Base-by-base conservation (phyloP, 352 stramenopile genomes). In the Phytophthora fragariae region DNA sequence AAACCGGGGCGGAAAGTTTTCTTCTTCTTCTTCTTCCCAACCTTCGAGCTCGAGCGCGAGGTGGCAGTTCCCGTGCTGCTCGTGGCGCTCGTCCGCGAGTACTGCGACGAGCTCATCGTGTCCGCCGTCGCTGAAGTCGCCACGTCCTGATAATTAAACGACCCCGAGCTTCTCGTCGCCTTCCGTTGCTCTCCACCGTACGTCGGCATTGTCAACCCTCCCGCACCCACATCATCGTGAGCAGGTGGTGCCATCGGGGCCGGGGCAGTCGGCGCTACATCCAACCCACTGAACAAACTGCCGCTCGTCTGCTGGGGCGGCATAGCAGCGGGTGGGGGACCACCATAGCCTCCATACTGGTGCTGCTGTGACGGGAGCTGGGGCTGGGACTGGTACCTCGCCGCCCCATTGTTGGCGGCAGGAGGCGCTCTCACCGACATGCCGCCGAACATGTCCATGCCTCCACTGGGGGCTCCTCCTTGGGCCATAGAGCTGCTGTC, bases 1-100 rank as follows among this genome's bases (percentile, higher is more conserved):
- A 96, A 96, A 0, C 89, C 89, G 12, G 89, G 89, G 6, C 89
- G 89, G 56, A 96, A 96, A 12, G 81, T 90, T 74, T 94, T 94
- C 37, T 89, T 94, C 73, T 95, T 96, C 66, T 94, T 94, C 77
- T 92, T 92, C 41, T 92, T 91, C 15, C 44, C 67, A 19, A 75
- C 71, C 53, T 92, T 92, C 11, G 73, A 72, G 62, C 80, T 84
- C 4, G 77, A 76, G 0, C 76, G 68, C 24, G 77, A 77, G 3
- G 65, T 76, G 3, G 62, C 46, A n/a, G 68, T 81, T 8, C 75
- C 72, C 3, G 73, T 72, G 14, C 63, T 75, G 66, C 81, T 83
- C 0, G 68, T 75, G 5, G 24, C 68, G 21, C 75, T 85, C 24
- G 66, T 64, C 35, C 70, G 31, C 2, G 72, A 83, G 37, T 77